A percentile compares a stretch with the other conserved stretches of the same genome.
phyloP scores from a whole-genome alignment of 768 basidiomycete genomes.

The Suillus discolor region DNA sequence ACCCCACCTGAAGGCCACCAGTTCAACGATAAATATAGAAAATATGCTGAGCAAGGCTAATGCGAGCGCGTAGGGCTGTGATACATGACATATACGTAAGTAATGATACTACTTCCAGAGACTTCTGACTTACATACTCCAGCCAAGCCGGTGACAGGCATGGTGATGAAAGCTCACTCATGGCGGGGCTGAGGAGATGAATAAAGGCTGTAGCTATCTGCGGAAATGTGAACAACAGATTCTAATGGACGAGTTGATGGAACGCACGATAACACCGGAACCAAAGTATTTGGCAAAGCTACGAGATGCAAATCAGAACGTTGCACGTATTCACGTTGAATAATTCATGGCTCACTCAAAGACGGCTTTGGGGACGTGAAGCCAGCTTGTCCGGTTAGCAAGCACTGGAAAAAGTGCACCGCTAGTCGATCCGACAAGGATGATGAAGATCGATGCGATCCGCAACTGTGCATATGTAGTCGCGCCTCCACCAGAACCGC shows the following conservation, averaged over 20 bases:
- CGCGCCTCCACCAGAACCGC: constrained; percentile 55
- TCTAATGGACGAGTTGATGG: neutral
- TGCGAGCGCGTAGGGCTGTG: constrained; percentile 79
- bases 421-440: constrained; percentile 56
- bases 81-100: neutral
- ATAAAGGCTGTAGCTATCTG: constrained; percentile 92
- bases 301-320: constrained; percentile 15
- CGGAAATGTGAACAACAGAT: constrained; percentile 6
- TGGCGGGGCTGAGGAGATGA: constrained; percentile 76
- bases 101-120: neutral
- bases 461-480: constrained; percentile 54
- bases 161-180: constrained; percentile 65
- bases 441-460: constrained; percentile 75
- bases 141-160: constrained; percentile 76
- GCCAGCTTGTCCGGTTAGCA: constrained; percentile 49
- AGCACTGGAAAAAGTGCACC: constrained; percentile 78
- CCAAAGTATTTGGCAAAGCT: constrained; percentile 92
- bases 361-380: constrained; percentile 40
- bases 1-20: constrained; percentile 88
- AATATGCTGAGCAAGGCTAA: constrained; percentile 84
- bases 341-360: constrained; percentile 62
- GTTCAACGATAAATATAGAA: constrained; percentile 79
- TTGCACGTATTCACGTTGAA: too few relatives aligned
- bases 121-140: constrained; percentile 58
- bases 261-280: constrained; percentile 80